These are phyloP conservation scores for Blastocystis sp. DNA, from an alignment of 352 stramenopile species.

Conservation along the genomic window DNA sequence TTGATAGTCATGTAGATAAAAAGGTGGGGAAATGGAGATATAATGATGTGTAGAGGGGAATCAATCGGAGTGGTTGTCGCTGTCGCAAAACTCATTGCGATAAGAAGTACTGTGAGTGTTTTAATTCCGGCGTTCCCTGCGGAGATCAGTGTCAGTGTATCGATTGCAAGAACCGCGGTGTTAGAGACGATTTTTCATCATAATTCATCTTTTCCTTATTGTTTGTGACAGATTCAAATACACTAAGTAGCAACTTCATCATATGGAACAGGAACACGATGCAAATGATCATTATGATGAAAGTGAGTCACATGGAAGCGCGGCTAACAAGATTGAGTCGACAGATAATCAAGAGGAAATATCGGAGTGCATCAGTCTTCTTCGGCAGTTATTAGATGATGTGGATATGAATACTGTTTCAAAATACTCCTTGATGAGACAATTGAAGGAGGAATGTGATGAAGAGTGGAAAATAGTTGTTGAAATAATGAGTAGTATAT, in stretches of 20 bases:
- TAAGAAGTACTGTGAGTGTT: constrained; percentile 87
- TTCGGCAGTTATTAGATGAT: not conserved
- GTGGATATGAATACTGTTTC: not conserved
- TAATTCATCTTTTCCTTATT: not conserved
- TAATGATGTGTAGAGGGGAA: constrained; percentile 42
- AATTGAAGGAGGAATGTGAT: constrained; percentile 16
- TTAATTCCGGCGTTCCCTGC: constrained; percentile 80
- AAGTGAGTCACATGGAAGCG: not conserved
- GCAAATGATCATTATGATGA: not conserved
- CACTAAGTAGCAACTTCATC: not conserved
- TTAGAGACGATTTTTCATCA: not conserved
- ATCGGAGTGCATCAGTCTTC: not conserved
- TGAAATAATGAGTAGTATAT: not conserved
- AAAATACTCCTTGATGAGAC: not conserved
- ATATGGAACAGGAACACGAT: not conserved
- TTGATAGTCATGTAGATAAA: constrained; percentile 50
- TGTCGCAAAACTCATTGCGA: constrained; percentile 84
- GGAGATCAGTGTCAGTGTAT: constrained; percentile 83
- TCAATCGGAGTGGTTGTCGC: constrained; percentile 80
- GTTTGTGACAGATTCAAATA: not conserved
- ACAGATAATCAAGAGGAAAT: not conserved
- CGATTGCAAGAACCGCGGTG: constrained; percentile 77
- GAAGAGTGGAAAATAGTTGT: not conserved
- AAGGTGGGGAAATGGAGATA: not conserved
- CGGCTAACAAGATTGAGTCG: not conserved